A percentile compares a stretch with the other conserved stretches of the same genome.
Conservation (phyloP, 495 filamentous ascomycete species). For the Venustampulla echinocandica region DNA sequence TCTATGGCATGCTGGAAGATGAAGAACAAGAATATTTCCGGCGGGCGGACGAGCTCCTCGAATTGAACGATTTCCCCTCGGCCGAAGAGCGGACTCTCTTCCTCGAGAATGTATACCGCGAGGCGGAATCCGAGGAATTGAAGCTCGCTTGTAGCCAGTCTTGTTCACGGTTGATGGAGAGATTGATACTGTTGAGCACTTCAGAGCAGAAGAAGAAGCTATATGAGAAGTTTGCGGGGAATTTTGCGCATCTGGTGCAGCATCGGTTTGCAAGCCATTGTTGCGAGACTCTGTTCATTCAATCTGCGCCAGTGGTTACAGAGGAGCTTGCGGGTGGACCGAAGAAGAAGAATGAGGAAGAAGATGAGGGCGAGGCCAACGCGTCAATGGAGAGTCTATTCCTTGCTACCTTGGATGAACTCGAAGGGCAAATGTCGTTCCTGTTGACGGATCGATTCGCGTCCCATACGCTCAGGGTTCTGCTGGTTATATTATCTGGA, state of each 20-base stretch:
- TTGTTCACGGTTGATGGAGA: slow-evolving; percentile 87
- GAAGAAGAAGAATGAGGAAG: slow-evolving; percentile 24
- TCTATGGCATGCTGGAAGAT: slow-evolving; percentile 84
- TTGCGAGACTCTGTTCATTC: slow-evolving; percentile 85
- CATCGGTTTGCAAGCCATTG: slow-evolving; percentile 96
- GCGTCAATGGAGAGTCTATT: slow-evolving; percentile 79
- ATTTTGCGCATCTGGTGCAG: slow-evolving; percentile 82
- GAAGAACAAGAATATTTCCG: slow-evolving; percentile 94
- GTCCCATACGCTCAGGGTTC: slow-evolving; percentile 78
- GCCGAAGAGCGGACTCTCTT: slow-evolving; percentile 73
- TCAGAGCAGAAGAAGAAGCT: slow-evolving; percentile 73
- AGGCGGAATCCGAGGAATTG: slow-evolving; percentile 84
- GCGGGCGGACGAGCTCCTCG: slow-evolving; percentile 76
- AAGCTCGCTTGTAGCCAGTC: slow-evolving; percentile 94
- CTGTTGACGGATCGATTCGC: slow-evolving; percentile 82
- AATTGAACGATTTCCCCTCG: slow-evolving; percentile 73
- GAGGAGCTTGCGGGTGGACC: slow-evolving; percentile 49
- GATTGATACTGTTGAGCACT: slow-evolving; percentile 74
- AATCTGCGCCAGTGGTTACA: slow-evolving; percentile 68
- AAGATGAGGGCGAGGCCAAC: slow-evolving; percentile 26
- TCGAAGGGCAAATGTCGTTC: slow-evolving; percentile 75
- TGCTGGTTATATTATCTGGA: slow-evolving; percentile 80
- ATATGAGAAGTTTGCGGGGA: slow-evolving; percentile 75
- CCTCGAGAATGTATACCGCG: slow-evolving; percentile 73
- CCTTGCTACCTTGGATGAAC: slow-evolving; percentile 68